Conservation (phyloP, 2,329 filamentous ascomycete genomes). For the Aspergillus eucalypticola region DNA sequence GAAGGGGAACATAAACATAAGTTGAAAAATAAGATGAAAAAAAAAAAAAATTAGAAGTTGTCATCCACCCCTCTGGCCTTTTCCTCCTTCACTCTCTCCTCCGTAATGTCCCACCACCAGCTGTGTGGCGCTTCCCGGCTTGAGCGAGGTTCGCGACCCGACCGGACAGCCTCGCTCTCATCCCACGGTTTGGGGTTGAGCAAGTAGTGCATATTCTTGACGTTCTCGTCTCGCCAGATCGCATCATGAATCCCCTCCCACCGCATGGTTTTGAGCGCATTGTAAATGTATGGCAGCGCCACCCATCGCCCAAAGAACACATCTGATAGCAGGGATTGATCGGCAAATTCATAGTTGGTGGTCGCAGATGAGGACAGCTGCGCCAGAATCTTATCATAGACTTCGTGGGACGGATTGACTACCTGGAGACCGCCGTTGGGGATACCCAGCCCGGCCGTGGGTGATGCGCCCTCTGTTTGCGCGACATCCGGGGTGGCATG, state of each 20-base stretch:
- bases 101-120: constrained; percentile 61
- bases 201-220: constrained; percentile 66
- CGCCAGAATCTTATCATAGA: constrained; percentile 55
- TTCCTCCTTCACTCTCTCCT: constrained; percentile 52
- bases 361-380: constrained; percentile 50
- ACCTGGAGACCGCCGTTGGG: constrained; percentile 64
- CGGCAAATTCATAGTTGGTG: constrained; percentile 59
- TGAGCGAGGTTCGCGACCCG: constrained; percentile 20
- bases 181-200: constrained; percentile 66
- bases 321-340: constrained; percentile 57
- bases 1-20: no score
- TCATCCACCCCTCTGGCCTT: constrained; percentile 24
- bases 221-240: constrained; percentile 61
- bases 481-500: constrained; percentile 41
- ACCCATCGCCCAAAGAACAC: constrained; percentile 59
- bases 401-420: constrained; percentile 56
- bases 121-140: constrained; percentile 51
- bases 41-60: neutral
- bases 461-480: constrained; percentile 47
- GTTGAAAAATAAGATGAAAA: neutral
- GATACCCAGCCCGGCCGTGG: constrained; percentile 56
- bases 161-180: constrained; percentile 36
- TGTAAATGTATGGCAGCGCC: constrained; percentile 61
- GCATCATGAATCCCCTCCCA: constrained; percentile 56
- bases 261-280: constrained; percentile 59